A percentile compares a stretch with the other conserved stretches of the same genome.
Conservation (phyloP, 2,329 filamentous ascomycete species). For the Colletotrichum camelliae region DNA sequence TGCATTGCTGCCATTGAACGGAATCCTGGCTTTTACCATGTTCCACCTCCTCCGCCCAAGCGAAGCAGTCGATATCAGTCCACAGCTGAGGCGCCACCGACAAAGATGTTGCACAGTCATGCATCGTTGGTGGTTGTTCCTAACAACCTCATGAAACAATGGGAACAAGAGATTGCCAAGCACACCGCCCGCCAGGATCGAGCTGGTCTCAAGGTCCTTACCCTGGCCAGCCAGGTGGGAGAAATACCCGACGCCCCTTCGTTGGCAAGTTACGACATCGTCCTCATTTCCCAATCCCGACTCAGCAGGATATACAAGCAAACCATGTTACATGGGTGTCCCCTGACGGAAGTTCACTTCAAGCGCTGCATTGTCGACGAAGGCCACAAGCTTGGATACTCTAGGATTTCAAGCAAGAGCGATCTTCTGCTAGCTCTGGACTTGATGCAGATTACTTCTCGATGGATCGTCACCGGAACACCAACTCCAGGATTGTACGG, state of each 20-base stretch:
- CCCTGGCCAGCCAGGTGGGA: constrained; percentile 58
- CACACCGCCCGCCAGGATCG: constrained; percentile 57
- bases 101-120: constrained; percentile 67
- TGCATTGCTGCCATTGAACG: constrained; percentile 62
- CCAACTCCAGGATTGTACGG: constrained; percentile 85
- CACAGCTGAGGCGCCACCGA: constrained; percentile 43
- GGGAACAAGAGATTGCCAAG: constrained; percentile 80
- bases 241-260: constrained; percentile 61
- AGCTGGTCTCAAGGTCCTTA: constrained; percentile 65
- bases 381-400: constrained; percentile 82
- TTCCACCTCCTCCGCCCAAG: constrained; percentile 48
- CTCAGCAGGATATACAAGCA: constrained; percentile 67
- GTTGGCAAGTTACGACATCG: constrained; percentile 73
- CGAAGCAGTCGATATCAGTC: constrained; percentile 28
- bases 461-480: constrained; percentile 92
- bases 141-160: constrained; percentile 82
- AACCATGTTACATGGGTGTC: constrained; percentile 49
- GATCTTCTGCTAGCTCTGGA: constrained; percentile 58
- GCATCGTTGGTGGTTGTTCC: constrained; percentile 83
- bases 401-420: constrained; percentile 59
- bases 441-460: constrained; percentile 67
- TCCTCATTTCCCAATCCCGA: constrained; percentile 76
- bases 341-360: constrained; percentile 77
- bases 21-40: constrained; percentile 65
- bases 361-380: constrained; percentile 92